Conservation (phyloP, 2,329 filamentous ascomycete species). For the Colletotrichum noveboracense region DNA sequence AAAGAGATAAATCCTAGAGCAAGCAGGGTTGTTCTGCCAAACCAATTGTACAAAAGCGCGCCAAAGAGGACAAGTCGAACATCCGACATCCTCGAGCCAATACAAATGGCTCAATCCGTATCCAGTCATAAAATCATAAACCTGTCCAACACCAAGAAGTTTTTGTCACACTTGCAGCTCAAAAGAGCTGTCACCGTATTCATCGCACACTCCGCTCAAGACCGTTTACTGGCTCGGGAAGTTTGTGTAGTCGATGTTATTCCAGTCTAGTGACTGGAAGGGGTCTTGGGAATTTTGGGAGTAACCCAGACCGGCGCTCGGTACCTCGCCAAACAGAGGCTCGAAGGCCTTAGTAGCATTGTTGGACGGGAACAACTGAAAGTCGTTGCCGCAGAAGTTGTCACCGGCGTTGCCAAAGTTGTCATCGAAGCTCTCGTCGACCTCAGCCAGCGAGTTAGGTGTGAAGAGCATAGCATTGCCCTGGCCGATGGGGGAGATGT, state of each 20-base stretch:
- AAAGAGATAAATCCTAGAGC: slow-evolving; percentile 1
- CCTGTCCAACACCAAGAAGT: not conserved
- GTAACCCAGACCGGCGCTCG: slow-evolving; percentile 56
- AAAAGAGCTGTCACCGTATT: not conserved
- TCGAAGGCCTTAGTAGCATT: slow-evolving; percentile 48
- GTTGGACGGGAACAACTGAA: slow-evolving; percentile 62
- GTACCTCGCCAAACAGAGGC: slow-evolving; percentile 54
- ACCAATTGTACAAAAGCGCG: slow-evolving; percentile 12
- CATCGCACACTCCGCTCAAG: not conserved
- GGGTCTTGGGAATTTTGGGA: slow-evolving; percentile 60
- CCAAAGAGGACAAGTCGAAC: not conserved
- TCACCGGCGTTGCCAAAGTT: slow-evolving; percentile 44
- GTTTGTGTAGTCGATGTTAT: slow-evolving; percentile 34
- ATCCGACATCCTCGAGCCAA: not conserved
- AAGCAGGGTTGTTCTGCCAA: slow-evolving; percentile 10
- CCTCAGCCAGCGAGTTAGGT: slow-evolving; percentile 63
- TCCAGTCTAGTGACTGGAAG: slow-evolving; percentile 48
- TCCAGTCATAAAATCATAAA: slow-evolving; percentile 19
- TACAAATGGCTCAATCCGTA: slow-evolving; percentile 3
- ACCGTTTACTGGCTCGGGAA: slow-evolving; percentile 33
- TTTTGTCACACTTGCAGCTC: slow-evolving; percentile 3
- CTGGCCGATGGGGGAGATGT: slow-evolving; percentile 74
- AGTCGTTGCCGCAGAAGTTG: slow-evolving; percentile 54
- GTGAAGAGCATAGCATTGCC: slow-evolving; percentile 73
- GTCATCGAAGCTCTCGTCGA: slow-evolving; percentile 72